Evolutionary conservation across 805 yeast species (phyloP).

Genomic region (Monosporozyma aerobia): DNA sequence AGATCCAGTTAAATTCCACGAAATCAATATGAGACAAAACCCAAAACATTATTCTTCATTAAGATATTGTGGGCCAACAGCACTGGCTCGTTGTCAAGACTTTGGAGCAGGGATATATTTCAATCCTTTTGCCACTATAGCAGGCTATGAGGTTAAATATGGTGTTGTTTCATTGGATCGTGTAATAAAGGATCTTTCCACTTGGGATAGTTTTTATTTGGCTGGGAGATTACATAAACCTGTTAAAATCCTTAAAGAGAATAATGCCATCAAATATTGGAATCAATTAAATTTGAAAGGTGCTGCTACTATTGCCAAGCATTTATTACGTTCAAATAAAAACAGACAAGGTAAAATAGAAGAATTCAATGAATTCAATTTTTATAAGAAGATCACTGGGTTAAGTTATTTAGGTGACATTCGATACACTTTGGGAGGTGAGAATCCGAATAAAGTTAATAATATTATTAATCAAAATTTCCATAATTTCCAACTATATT

Average conservation of each 20-base stretch:
- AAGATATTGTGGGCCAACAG: conserved; percentile 48
- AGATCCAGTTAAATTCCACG: conserved; percentile 69
- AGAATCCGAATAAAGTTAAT: conserved; percentile 77
- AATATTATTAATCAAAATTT: conserved; percentile 80
- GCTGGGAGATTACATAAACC: conserved; percentile 96
- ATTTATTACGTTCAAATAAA: conserved; percentile 19
- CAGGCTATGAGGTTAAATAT: conserved; percentile 60
- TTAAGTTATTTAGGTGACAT: conserved; percentile 87
- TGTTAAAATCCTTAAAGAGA: conserved; percentile 62
- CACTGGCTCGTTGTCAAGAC: conserved; percentile 50
- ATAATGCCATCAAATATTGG: conserved; percentile 51
- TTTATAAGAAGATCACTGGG: conserved; percentile 69
- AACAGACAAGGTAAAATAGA: conserved; percentile 23
- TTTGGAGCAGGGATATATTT: conserved; percentile 87
- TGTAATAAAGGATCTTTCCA: conserved; percentile 58
- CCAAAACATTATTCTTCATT: conserved; percentile 73
- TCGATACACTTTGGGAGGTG: conserved; percentile 78
- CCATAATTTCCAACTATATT: conserved; percentile 57
- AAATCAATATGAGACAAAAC: conserved; percentile 53
- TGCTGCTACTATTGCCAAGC: conserved; percentile 56
- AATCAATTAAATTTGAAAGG: conserved; percentile 70
- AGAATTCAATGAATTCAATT: conserved; percentile 47
- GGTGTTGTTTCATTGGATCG: conserved; percentile 68
- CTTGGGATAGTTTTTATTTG: conserved; percentile 78
- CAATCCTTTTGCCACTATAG: conserved; percentile 75